A percentile compares a stretch with the other conserved stretches of the same genome.
These are phyloP conservation scores for Herpetomonas samuelpessoai DNA, from an alignment of 208 protist species.

Conservation along the genomic window DNA sequence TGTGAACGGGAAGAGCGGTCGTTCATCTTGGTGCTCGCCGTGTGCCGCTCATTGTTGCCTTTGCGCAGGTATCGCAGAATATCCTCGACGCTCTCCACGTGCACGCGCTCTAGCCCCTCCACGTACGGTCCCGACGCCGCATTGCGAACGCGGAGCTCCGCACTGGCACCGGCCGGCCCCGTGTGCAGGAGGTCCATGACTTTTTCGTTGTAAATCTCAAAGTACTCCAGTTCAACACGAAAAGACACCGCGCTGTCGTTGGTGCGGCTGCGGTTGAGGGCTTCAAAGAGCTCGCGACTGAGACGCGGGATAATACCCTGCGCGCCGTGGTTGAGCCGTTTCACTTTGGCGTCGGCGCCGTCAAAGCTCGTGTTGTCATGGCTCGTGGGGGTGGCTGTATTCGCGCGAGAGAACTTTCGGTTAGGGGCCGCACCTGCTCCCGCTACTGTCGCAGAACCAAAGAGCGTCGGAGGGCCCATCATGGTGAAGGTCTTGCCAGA, in stretches of 20 bases:
- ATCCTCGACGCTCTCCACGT: constrained; percentile 53
- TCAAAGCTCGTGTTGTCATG: background rate
- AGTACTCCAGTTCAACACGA: constrained; percentile 78
- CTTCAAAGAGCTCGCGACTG: constrained; percentile 55
- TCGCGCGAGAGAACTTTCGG: background rate
- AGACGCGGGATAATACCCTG: constrained; percentile 82
- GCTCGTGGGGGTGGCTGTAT: background rate
- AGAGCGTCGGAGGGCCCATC: constrained; percentile 46
- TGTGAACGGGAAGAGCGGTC: constrained; percentile 88
- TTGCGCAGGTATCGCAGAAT: constrained; percentile 54
- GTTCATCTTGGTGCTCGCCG: constrained; percentile 88
- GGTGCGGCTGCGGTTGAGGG: constrained; percentile 45
- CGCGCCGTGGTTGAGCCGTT: constrained; percentile 5
- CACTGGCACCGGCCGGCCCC: constrained; percentile 1
- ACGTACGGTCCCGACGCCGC: constrained; percentile 69
- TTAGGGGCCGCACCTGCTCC: too few relatives aligned
- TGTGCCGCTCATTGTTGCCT: constrained; percentile 78
- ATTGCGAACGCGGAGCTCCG: constrained; percentile 73
- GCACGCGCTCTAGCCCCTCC: constrained; percentile 58
- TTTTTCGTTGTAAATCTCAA: constrained; percentile 93
- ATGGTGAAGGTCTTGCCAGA: constrained; percentile 95
- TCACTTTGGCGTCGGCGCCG: background rate
- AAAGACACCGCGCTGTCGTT: constrained; percentile 73
- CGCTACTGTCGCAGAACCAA: background rate
- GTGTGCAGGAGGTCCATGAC: constrained; percentile 74